Base-by-base conservation (phyloP, 805 yeast genomes). In the Metschnikowia cerradonensis region DNA sequence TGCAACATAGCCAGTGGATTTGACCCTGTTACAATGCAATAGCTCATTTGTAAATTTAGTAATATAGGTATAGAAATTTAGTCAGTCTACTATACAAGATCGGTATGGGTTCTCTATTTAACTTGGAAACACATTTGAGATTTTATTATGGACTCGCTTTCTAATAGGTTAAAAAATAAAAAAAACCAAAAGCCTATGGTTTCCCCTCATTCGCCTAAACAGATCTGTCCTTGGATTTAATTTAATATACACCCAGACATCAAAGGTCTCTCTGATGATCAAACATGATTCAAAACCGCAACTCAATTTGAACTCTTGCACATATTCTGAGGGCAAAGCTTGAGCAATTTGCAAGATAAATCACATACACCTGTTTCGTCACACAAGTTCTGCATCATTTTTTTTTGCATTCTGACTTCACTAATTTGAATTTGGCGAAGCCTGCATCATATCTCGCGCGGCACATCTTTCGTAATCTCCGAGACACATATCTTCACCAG, bases 1-100 rank as follows among this genome's bases (percentile, higher is more conserved):
- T 90, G 96, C 71, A 90, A 90, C 71, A 87, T 90, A 65, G 96
- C 96, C 19, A 81, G 89, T 63, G 91, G 90, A 7, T 57, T 63
- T 14, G 92, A 86, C 62, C 96, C 96, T 2, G 35, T 55, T 17
- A 54, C 56, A 15, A 51, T 51, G 35, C 22, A 22, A 30, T 47
- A 35, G 42, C 17, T 36, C 23, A 14, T 7, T 22, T 35, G 26
- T 17, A 14, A 22, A 14, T 17, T 20, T n/a, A 3, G 6, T 15
- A 6, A n/a, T 15, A 6, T 20, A 36, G 20, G 39, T 17, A 10
- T 17, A 36, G 6, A 6, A 7, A 11, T 2, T 8, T 17, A 10
- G 20, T 17, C 35, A 33, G 13, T 17, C 6, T 36, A 17, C 1
- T 15, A 6, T 17, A 13, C 19, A 11, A 36, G 22, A 36, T 34